A percentile compares a stretch with the other conserved stretches of the same genome.
These are phyloP conservation scores for Trichosporon asahii DNA, from an alignment of 1,284 basidiomycete genomes.

Conservation along the genomic window DNA sequence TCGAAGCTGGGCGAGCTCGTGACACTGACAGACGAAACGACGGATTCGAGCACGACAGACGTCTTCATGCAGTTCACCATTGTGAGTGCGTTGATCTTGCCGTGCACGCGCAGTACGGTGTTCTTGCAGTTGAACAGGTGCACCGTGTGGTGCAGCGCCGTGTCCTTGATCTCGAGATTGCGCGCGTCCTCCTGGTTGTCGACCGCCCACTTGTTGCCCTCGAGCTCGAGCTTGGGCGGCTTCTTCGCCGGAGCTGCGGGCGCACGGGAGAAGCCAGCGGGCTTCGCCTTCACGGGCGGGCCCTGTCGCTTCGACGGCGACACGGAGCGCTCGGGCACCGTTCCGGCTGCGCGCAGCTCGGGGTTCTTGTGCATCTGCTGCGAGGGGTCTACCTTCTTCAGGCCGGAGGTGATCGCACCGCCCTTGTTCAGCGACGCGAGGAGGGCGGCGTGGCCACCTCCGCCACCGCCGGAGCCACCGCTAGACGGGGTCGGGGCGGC, in stretches of 20 bases:
- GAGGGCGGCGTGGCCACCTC: constrained; percentile 72
- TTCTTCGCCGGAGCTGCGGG: constrained; percentile 64
- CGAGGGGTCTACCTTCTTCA: constrained; percentile 91
- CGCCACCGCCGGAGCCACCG: constrained; percentile 52
- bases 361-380: constrained; percentile 99
- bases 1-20: constrained; percentile 91
- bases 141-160: constrained; percentile 77
- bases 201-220: constrained; percentile 91
- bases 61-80: constrained; percentile 89
- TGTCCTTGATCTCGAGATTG: constrained; percentile 70
- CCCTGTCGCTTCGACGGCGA: constrained; percentile 14
- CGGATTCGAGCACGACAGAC: constrained; percentile 81
- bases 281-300: constrained; percentile 61
- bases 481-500: constrained; percentile 48
- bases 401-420: constrained; percentile 78
- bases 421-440: constrained; percentile 91
- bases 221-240: constrained; percentile 82
- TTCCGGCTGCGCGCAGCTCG: constrained; percentile 64
- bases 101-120: constrained; percentile 78
- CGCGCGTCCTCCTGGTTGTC: constrained; percentile 89
- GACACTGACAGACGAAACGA: constrained; percentile 82
- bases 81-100: constrained; percentile 93
- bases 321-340: constrained; percentile 59
- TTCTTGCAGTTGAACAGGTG: constrained; percentile 92
- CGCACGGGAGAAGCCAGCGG: constrained; percentile 60